Conservation (phyloP, 371 early-diverging fungal genomes). For the Circinella umbellata region DNA sequence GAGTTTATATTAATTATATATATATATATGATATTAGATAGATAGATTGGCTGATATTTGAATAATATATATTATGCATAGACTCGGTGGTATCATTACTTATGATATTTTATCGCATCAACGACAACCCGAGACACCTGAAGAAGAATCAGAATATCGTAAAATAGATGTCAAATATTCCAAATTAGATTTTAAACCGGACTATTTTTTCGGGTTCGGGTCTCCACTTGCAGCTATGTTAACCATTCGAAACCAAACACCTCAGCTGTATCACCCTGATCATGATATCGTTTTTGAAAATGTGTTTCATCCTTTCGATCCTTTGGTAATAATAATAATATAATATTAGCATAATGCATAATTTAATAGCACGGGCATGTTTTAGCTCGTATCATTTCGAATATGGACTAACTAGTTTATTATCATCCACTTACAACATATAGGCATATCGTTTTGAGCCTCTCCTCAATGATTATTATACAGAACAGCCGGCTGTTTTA, state of each 20-base stretch:
- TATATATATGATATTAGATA: too few species aligned
- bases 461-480: constrained; percentile 48
- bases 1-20: constrained; percentile 10
- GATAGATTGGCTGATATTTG: too few species aligned
- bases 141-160: constrained; percentile 32
- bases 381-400: too few species aligned
- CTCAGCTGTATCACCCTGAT: constrained; percentile 53
- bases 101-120: constrained; percentile 67
- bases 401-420: too few species aligned
- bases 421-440: too few species aligned
- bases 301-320: constrained; percentile 72
- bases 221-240: constrained; percentile 67
- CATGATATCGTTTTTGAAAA: constrained; percentile 60
- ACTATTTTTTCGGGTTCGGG: constrained; percentile 63
- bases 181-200: constrained; percentile 56
- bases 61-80: constrained; percentile 7
- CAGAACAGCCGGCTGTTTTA: constrained; percentile 53
- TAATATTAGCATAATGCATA: too few species aligned
- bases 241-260: constrained; percentile 64
- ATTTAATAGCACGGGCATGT: too few species aligned
- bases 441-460: constrained; percentile 58
- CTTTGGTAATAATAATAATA: constrained; percentile 36
- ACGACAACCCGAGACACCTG: constrained; percentile 23
- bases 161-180: constrained; percentile 54
- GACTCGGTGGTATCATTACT: constrained; percentile 67